These are phyloP conservation scores for Stemphylium beticola DNA, from an alignment of 2,329 filamentous ascomycete genomes.

Conservation along the genomic window DNA sequence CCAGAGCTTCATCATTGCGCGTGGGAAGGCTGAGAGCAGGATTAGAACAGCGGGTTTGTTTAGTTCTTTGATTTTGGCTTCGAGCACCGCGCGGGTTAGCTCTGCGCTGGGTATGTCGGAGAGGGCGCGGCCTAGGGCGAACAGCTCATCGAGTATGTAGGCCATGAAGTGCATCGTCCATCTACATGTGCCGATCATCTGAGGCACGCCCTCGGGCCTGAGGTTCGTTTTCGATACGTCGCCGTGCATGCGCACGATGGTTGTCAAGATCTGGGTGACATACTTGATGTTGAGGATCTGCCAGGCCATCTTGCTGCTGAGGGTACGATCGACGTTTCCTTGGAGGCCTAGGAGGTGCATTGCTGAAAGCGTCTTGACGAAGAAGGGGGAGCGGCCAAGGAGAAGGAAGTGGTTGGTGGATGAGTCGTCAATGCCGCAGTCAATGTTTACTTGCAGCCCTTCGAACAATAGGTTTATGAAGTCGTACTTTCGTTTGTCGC, in stretches of 20 bases:
- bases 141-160: conserved; percentile 62
- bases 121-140: conserved; percentile 34
- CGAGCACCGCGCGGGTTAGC: conserved; percentile 47
- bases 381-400: conserved; percentile 63
- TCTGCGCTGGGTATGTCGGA: conserved; percentile 27
- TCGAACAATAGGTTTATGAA: conserved; percentile 72
- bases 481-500: conserved; percentile 35
- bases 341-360: conserved; percentile 74
- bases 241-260: conserved; percentile 53
- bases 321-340: conserved; percentile 55
- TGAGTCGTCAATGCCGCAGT: conserved; percentile 80
- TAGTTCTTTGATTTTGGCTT: conserved; percentile 34
- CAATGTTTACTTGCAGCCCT: conserved; percentile 62
- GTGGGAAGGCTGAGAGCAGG: conserved; percentile 44
- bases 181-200: conserved; percentile 69
- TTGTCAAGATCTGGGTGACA: conserved; percentile 67
- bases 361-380: conserved; percentile 79
- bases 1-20: conserved; percentile 48
- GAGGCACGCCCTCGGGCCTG: conserved; percentile 44
- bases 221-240: conserved; percentile 55
- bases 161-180: conserved; percentile 75
- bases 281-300: conserved; percentile 77
- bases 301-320: conserved; percentile 77
- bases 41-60: conserved; percentile 45
- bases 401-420: conserved; percentile 53